Base-by-base conservation (phyloP, 495 filamentous ascomycete species). In the Daldinia caldariorum region DNA sequence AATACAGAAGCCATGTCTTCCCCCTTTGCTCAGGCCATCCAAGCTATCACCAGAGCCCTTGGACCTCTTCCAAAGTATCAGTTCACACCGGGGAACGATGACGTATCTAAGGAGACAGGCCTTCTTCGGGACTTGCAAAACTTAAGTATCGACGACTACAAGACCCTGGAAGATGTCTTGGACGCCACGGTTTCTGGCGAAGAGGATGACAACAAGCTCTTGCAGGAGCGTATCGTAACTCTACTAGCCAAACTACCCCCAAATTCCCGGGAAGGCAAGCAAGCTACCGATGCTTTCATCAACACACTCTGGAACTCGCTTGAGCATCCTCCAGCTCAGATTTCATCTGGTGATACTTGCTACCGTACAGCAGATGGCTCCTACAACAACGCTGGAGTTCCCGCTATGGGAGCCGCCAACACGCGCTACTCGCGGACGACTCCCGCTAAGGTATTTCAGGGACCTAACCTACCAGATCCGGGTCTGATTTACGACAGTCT, bases 401-500 rank as follows among this genome's bases (percentile, higher is more conserved):
- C 91, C 26, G 73, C 85, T 16, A 78, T 94, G 62, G 92, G 92
- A 26, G 69, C 70, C 35, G 79, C 84, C 3, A 80, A 82, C 18
- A 76, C 75, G 45, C 83, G 88, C 9, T 94, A 95, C 68, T 89
- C 92, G 37, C 84, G 91, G 70, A 89, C 87, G 54, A 77, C 71
- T 35, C 60, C 66, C 4, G 88, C 89, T 14, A 78, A 78, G 56
- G 86, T 82, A 0, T 79, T 90, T 66, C 86, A 88, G 73, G 87
- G 84, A 12, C 86, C 84, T 39, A 82, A 86, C 12, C 82, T 89
- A 26, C 92, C 92, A 2, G 91, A 93, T 69, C 85, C 92, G 0
- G 89, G 86, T 18, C 80, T 87, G 2, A 80, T 95, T 14, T 95
- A 94, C 63, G 92, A 94, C 75, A 87, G 85, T 57, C 74, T 92